These are phyloP conservation scores for Blastomyces silverae DNA, from an alignment of 2,329 filamentous ascomycete species.

Conservation along the genomic window DNA sequence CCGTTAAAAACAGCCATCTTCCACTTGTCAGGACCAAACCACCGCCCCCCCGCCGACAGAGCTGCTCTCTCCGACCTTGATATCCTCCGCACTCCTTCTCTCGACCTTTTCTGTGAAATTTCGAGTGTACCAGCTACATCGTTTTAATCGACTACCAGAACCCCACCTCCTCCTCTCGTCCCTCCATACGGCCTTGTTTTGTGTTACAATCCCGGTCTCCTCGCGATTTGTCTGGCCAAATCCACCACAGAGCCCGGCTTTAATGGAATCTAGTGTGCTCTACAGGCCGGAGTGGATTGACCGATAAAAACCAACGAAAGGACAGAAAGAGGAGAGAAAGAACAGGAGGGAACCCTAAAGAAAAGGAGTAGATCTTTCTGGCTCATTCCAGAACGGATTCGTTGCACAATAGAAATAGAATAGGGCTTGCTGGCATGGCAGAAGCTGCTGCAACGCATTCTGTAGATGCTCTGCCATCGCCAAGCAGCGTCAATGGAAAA, in stretches of 20 bases:
- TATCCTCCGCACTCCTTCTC: background rate
- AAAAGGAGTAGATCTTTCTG: conserved; percentile 12
- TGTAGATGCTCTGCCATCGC: conserved; percentile 36
- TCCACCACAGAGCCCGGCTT: conserved; percentile 5
- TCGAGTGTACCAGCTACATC: background rate
- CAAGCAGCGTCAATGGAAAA: conserved; percentile 30
- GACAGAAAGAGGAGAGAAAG: too few species aligned
- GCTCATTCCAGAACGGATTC: conserved; percentile 10
- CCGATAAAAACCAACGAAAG: background rate
- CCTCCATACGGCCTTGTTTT: conserved; percentile 1
- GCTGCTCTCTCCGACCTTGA: background rate
- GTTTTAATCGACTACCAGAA: background rate
- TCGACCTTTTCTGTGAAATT: background rate
- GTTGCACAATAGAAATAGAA: conserved; percentile 11
- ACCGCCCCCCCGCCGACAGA: background rate
- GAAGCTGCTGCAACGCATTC: conserved; percentile 37
- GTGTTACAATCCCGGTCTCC: background rate
- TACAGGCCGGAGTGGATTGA: conserved; percentile 8
- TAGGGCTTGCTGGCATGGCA: conserved; percentile 32
- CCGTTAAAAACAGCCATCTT: background rate
- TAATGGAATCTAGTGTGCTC: conserved; percentile 8
- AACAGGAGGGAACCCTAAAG: background rate
- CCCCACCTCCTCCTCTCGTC: conserved; percentile 6
- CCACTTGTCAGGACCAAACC: background rate
- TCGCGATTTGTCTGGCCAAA: conserved; percentile 6